Conservation (phyloP, 192 early-diverging fungal genomes). For the Haplosporangium gracile region DNA sequence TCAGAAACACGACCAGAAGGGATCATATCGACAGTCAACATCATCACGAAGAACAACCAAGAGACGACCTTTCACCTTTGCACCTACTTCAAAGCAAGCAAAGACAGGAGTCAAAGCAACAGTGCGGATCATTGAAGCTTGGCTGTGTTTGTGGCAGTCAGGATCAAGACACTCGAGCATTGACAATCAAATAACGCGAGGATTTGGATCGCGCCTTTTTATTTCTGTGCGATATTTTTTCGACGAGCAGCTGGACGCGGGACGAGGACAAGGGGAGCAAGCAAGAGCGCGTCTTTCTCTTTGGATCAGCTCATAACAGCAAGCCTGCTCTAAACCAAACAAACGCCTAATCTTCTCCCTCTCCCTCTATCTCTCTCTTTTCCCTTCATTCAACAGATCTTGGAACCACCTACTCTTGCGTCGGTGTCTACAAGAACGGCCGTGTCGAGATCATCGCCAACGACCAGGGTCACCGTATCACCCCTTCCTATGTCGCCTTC, state of each 20-base stretch:
- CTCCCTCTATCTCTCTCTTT: not conserved
- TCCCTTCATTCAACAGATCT: slow-evolving; percentile 69
- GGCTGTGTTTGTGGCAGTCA: not conserved
- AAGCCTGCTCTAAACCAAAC: not conserved
- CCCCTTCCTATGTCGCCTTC: slow-evolving; percentile 95
- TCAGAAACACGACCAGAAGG: not conserved
- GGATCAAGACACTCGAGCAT: not conserved
- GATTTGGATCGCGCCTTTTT: not conserved
- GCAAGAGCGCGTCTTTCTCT: too few species aligned
- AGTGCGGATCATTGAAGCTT: not conserved
- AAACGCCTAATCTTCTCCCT: not conserved
- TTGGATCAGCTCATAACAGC: too few species aligned
- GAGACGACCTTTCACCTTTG: not conserved
- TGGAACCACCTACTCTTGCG: slow-evolving; percentile 95
- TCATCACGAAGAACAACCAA: not conserved
- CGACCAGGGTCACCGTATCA: slow-evolving; percentile 97
- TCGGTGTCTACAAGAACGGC: slow-evolving; percentile 94
- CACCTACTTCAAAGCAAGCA: not conserved
- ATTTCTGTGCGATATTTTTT: too few species aligned
- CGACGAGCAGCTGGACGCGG: too few species aligned
- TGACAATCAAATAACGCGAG: not conserved
- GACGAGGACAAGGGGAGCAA: too few species aligned
- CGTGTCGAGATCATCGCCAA: slow-evolving; percentile 98
- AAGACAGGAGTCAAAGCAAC: not conserved
- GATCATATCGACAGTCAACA: not conserved